Conservation (phyloP, 2,329 filamentous ascomycete genomes). For the Pyricularia grisea region DNA sequence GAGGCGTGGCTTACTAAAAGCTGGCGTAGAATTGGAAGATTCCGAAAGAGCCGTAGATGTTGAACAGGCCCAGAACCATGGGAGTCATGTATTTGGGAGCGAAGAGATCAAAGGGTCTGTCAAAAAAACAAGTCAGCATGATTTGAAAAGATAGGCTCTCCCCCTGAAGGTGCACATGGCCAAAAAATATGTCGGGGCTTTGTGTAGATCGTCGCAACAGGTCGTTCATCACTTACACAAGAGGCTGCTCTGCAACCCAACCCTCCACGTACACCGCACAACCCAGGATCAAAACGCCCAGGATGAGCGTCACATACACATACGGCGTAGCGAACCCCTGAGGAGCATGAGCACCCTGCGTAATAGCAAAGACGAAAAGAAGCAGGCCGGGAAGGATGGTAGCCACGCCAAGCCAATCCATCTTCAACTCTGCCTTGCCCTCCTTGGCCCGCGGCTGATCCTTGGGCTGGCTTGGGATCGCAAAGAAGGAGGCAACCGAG, state of each 20-base stretch:
- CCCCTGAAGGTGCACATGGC: not conserved
- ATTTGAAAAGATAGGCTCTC: not conserved
- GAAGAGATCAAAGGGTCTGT: conserved; percentile 56
- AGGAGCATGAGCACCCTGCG: conserved; percentile 60
- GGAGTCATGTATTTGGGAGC: conserved; percentile 58
- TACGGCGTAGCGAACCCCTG: conserved; percentile 66
- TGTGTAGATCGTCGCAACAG: not conserved
- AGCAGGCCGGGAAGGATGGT: conserved; percentile 57
- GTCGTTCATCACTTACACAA: conserved; percentile 32
- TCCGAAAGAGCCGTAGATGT: conserved; percentile 59
- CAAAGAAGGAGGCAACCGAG: conserved; percentile 31
- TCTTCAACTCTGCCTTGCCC: conserved; percentile 22
- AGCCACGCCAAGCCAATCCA: conserved; percentile 60
- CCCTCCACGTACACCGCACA: conserved; percentile 62
- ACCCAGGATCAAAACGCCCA: conserved; percentile 51
- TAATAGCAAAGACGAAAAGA: conserved; percentile 66
- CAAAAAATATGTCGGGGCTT: not conserved
- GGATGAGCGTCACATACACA: conserved; percentile 53
- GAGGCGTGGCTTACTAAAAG: conserved; percentile 44
- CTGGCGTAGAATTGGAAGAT: conserved; percentile 63
- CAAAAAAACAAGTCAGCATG: not conserved
- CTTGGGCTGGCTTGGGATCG: conserved; percentile 20
- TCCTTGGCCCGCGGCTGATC: conserved; percentile 13
- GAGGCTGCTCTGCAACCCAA: conserved; percentile 56
- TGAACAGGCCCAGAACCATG: conserved; percentile 49